Conservation (phyloP, 2,329 filamentous ascomycete species). For the Xylariaceae sp. region DNA sequence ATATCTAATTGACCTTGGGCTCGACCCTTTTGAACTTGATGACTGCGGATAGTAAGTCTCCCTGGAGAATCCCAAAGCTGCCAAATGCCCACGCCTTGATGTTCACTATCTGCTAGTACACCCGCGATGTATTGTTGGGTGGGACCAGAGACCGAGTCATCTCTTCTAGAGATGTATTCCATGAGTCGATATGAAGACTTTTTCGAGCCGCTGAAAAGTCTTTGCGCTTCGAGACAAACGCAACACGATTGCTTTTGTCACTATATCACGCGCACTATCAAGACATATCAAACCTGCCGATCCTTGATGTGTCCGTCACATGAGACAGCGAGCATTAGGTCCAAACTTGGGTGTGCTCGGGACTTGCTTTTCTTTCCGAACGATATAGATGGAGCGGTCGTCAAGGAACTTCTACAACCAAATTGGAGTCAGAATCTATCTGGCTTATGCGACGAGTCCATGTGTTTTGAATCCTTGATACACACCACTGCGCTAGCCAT, state of each 20-base stretch:
- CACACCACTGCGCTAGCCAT: neutral
- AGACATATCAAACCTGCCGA: neutral
- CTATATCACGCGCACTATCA: neutral
- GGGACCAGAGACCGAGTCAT: too few relatives aligned
- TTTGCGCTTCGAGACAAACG: neutral
- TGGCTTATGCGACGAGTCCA: conserved; percentile 3
- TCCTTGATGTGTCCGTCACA: neutral
- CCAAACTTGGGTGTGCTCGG: neutral
- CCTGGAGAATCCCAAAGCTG: neutral
- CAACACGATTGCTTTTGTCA: neutral
- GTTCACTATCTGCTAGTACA: neutral
- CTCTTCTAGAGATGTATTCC: too few relatives aligned
- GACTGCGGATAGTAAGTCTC: neutral
- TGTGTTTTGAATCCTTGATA: neutral
- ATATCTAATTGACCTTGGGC: conserved; percentile 2
- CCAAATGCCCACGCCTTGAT: neutral
- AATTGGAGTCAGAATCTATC: conserved; percentile 5
- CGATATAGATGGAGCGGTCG: neutral
- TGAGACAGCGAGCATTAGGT: neutral
- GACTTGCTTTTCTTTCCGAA: too few relatives aligned
- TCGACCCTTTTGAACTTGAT: neutral
- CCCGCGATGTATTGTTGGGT: too few relatives aligned
- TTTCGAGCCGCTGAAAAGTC: too few relatives aligned
- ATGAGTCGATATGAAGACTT: too few relatives aligned
- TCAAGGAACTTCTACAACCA: neutral